Percentiles rank a stretch among this genome's conserved stretches.
Evolutionary conservation across 345 rosid species (phyloP).

Genomic region (Salix viminalis): DNA sequence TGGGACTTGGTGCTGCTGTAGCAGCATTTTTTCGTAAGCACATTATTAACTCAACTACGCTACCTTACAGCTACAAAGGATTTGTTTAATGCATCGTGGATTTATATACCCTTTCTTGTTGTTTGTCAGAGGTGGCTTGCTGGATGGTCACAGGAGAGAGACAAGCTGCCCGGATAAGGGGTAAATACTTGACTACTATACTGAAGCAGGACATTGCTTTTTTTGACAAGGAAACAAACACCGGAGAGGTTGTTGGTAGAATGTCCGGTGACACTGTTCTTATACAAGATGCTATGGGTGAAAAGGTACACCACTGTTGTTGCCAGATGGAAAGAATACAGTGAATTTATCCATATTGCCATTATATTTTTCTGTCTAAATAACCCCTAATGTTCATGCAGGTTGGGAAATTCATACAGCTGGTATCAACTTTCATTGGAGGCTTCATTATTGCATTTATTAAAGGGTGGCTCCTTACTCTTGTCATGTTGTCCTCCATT

Average conservation of each 20-base stretch:
- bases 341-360: neutral
- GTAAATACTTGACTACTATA: slow-evolving; percentile 63
- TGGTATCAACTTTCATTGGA: slow-evolving; percentile 66
- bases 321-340: neutral
- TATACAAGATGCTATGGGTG: slow-evolving; percentile 95
- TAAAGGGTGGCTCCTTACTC: slow-evolving; percentile 82
- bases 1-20: slow-evolving; percentile 59
- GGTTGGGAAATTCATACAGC: slow-evolving; percentile 87
- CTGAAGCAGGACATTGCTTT: slow-evolving; percentile 76
- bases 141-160: slow-evolving; percentile 94
- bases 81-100: neutral
- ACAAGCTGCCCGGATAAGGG: slow-evolving; percentile 70
- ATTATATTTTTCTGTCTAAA: neutral
- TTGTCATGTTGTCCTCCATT: slow-evolving; percentile 66
- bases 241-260: slow-evolving; percentile 88
- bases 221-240: slow-evolving; percentile 75
- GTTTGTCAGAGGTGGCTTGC: slow-evolving; percentile 63
- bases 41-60: neutral
- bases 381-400: slow-evolving; percentile 10
- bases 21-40: slow-evolving; percentile 79
- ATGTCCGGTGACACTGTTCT: slow-evolving; percentile 97
- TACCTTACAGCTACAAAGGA: neutral
- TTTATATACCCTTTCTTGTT: neutral
- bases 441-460: slow-evolving; percentile 69
- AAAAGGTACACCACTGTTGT: slow-evolving; percentile 46